phyloP scores from a whole-genome alignment of 23 red algal genomes.

The Cyanidiococcus yangmingshanensis region DNA sequence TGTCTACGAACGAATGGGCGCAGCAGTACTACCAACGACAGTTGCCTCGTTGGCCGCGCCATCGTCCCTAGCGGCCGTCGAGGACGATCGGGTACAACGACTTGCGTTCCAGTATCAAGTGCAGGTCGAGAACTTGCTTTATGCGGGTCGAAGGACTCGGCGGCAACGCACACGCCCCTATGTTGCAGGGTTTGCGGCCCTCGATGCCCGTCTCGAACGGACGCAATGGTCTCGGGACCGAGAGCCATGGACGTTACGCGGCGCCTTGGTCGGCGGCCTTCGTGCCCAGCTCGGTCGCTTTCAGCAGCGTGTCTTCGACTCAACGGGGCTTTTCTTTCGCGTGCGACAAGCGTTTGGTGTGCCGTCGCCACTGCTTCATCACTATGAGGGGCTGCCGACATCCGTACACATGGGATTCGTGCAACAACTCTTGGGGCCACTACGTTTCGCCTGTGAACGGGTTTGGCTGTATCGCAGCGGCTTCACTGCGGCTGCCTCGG shows the following conservation, averaged over 20 bases:
- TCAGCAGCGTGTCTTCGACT: neutral
- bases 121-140: slow-evolving; percentile 13
- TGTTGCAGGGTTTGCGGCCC: neutral
- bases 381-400: slow-evolving; percentile 1
- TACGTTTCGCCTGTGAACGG: neutral
- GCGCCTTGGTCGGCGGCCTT: neutral
- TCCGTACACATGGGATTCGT: neutral
- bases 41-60: neutral
- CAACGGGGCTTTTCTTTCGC: neutral
- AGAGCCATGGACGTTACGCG: slow-evolving; percentile 16
- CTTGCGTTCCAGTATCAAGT: neutral
- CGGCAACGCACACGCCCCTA: neutral
- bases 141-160: neutral
- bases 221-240: neutral
- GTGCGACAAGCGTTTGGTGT: slow-evolving; percentile 9
- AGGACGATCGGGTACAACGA: neutral
- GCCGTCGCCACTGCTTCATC: slow-evolving; percentile 3
- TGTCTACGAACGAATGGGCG: neutral
- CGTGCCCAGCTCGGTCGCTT: slow-evolving; percentile 8
- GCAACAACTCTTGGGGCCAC: neutral
- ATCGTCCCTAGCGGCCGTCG: neutral
- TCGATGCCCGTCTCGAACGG: slow-evolving; percentile 14
- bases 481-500: neutral
- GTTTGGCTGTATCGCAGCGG: neutral
- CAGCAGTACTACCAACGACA: neutral